phyloP scores from a whole-genome alignment of 208 protist species.

The Ichthyophonus hoferi region DNA sequence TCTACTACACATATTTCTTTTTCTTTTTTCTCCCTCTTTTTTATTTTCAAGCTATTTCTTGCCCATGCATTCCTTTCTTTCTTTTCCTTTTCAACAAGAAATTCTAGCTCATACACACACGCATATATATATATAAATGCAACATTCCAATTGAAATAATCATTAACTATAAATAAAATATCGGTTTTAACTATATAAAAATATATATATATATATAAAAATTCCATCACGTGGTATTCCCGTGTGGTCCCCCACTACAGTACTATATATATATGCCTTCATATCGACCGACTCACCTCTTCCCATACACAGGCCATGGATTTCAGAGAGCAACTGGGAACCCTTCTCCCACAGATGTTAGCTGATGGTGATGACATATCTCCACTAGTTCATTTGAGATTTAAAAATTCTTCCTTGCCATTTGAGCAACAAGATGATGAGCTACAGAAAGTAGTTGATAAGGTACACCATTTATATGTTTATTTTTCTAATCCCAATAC shows the following conservation, averaged over 20 bases:
- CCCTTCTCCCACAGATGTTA: neutral
- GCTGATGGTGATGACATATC: neutral
- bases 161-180: too few species aligned
- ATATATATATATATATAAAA: neutral
- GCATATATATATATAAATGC: too few species aligned
- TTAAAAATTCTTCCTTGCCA: neutral
- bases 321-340: neutral
- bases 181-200: too few species aligned
- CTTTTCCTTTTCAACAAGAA: too few species aligned
- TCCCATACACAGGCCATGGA: neutral
- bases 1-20: too few species aligned
- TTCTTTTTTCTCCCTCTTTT: too few species aligned
- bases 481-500: too few species aligned
- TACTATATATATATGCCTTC: neutral
- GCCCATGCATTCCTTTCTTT: too few species aligned
- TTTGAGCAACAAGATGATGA: neutral
- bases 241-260: neutral
- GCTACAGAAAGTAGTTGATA: conserved; percentile 5
- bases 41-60: too few species aligned
- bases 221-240: neutral
- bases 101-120: too few species aligned
- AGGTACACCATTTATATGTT: neutral
- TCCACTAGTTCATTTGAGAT: neutral
- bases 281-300: neutral
- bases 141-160: too few species aligned